Conservation (phyloP, 768 basidiomycete genomes). For the Tremella mesenterica region DNA sequence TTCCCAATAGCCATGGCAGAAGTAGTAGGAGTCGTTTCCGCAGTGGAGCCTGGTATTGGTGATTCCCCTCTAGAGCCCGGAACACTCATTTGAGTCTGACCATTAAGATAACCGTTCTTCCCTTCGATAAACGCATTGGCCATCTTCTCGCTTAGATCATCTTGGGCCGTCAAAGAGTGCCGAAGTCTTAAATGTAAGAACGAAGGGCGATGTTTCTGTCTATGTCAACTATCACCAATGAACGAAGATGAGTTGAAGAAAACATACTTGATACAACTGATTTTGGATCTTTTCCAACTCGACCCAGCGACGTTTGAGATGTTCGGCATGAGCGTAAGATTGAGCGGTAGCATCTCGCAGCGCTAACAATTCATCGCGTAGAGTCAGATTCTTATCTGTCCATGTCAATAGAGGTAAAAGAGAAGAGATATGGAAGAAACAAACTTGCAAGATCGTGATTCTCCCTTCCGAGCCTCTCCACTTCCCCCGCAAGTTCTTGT, state of each 20-base stretch:
- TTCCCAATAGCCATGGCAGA: background rate
- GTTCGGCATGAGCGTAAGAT: slow-evolving; percentile 77
- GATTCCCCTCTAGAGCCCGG: slow-evolving; percentile 31
- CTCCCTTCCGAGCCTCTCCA: slow-evolving; percentile 68
- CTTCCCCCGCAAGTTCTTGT: slow-evolving; percentile 63
- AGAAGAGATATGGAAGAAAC: slow-evolving; percentile 54
- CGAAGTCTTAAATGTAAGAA: slow-evolving; percentile 79
- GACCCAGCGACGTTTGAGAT: slow-evolving; percentile 71
- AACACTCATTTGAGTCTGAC: slow-evolving; percentile 2
- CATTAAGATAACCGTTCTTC: slow-evolving; percentile 24
- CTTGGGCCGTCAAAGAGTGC: slow-evolving; percentile 82
- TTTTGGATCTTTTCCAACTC: slow-evolving; percentile 80
- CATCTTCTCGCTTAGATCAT: slow-evolving; percentile 75
- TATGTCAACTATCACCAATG: background rate
- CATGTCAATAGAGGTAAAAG: background rate
- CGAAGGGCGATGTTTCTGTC: slow-evolving; percentile 70
- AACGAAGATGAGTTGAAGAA: background rate
- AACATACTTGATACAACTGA: slow-evolving; percentile 71
- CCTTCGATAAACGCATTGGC: slow-evolving; percentile 75
- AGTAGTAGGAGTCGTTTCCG: background rate
- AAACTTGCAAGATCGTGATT: slow-evolving; percentile 86
- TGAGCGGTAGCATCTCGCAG: slow-evolving; percentile 74
- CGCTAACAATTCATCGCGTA: slow-evolving; percentile 66
- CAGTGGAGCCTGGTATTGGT: slow-evolving; percentile 21
- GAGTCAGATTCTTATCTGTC: slow-evolving; percentile 62